Conservation (phyloP, 1,139 yeast species). For the Scheffersomyces titani region DNA sequence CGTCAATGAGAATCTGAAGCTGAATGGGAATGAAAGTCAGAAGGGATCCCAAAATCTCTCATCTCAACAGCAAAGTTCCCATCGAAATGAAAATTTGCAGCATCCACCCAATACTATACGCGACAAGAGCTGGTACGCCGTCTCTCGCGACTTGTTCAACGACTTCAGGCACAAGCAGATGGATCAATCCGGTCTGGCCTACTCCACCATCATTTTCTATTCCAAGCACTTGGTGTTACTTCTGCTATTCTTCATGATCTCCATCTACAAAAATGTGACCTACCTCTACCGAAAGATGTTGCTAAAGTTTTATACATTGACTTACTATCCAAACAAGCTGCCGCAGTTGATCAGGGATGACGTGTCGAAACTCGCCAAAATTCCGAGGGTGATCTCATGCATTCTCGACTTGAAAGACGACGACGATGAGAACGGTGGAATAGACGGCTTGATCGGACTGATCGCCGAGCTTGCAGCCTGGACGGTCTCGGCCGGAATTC, state of each 20-base stretch:
- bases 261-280: constrained; percentile 54
- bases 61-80: not conserved
- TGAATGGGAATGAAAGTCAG: not conserved
- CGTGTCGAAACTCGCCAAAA: constrained; percentile 66
- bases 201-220: constrained; percentile 7
- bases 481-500: constrained; percentile 85
- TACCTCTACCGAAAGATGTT: constrained; percentile 55
- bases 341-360: constrained; percentile 89
- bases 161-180: not conserved
- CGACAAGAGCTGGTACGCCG: not conserved
- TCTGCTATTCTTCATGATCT: constrained; percentile 54
- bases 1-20: not conserved
- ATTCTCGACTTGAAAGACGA: constrained; percentile 71
- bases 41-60: not conserved
- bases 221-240: constrained; percentile 48
- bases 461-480: constrained; percentile 81
- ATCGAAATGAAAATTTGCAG: not conserved
- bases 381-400: constrained; percentile 77
- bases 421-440: constrained; percentile 85
- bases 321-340: constrained; percentile 79
- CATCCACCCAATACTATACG: not conserved
- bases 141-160: not conserved
- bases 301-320: constrained; percentile 60
- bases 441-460: constrained; percentile 77
- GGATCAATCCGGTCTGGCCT: not conserved